Conservation (phyloP, 805 yeast genomes). For the Metschnikowia kunwiensis region DNA sequence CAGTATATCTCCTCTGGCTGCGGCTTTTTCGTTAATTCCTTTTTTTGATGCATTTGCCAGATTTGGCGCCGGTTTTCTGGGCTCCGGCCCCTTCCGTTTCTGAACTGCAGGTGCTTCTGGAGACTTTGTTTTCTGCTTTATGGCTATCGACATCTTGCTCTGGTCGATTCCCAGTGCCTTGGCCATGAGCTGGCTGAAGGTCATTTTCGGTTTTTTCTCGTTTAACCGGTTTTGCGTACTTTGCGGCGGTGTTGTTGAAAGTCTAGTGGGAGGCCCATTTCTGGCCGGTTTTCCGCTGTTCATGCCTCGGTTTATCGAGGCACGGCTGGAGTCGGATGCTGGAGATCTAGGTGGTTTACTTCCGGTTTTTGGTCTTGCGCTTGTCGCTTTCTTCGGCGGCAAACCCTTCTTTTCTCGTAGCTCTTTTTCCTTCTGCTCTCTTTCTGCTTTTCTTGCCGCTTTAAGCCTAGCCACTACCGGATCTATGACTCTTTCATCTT, state of each 20-base stretch:
- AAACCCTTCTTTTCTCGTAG: constrained; percentile 33
- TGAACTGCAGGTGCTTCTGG: constrained; percentile 22
- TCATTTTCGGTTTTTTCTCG: constrained; percentile 37
- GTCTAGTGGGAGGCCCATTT: too few relatives aligned
- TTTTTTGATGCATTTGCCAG: neutral
- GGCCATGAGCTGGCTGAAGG: constrained; percentile 66
- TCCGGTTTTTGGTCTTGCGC: constrained; percentile 5
- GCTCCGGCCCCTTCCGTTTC: constrained; percentile 1
- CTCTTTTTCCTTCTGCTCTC: constrained; percentile 39
- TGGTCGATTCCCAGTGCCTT: constrained; percentile 61
- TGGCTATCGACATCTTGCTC: constrained; percentile 33
- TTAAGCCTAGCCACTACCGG: constrained; percentile 71
- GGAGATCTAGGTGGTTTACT: too few relatives aligned
- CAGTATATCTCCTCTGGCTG: neutral
- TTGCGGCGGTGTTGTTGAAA: too few relatives aligned
- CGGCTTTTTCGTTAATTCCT: neutral
- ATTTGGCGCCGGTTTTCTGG: neutral
- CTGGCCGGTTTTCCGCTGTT: too few relatives aligned
- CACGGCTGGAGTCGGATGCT: too few relatives aligned
- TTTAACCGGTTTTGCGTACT: too few relatives aligned
- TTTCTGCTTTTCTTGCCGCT: constrained; percentile 60
- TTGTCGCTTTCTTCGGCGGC: constrained; percentile 20
- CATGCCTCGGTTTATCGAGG: too few relatives aligned
- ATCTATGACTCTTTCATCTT: constrained; percentile 40
- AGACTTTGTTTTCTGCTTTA: constrained; percentile 41